Evolutionary conservation across 1,284 basidiomycete species (phyloP).

Genomic region (Ustilago sp.): DNA sequence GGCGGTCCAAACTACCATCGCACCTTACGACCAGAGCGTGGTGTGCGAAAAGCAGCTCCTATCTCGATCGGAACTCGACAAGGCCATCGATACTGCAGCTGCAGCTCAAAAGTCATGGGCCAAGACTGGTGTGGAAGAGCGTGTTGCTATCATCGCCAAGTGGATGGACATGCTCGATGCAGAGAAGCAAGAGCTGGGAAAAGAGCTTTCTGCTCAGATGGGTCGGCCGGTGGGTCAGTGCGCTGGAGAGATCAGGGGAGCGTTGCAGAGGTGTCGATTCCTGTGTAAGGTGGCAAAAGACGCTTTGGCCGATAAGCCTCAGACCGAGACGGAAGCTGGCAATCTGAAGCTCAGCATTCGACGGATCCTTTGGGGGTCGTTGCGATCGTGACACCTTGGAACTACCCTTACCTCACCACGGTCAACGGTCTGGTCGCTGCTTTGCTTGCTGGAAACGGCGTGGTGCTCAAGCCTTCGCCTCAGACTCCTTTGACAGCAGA

Average conservation of each 20-base stretch:
- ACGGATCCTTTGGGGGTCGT: conserved; percentile 88
- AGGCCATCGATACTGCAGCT: conserved; percentile 74
- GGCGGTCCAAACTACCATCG: conserved; percentile 72
- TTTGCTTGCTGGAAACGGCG: conserved; percentile 78
- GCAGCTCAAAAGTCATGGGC: conserved; percentile 81
- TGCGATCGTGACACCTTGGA: conserved; percentile 88
- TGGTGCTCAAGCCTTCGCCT: conserved; percentile 92
- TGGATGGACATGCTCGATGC: conserved; percentile 78
- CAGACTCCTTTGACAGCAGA: conserved; percentile 91
- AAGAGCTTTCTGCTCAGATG: conserved; percentile 83
- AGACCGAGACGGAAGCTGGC: conserved; percentile 81
- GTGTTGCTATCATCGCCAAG: conserved; percentile 79
- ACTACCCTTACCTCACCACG: conserved; percentile 73
- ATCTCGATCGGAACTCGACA: conserved; percentile 74
- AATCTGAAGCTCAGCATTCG: conserved; percentile 85
- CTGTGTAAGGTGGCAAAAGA: conserved; percentile 85
- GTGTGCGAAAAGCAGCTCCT: conserved; percentile 71
- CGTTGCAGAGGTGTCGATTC: conserved; percentile 83
- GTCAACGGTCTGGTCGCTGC: conserved; percentile 83
- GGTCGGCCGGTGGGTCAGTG: conserved; percentile 84
- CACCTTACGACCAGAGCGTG: conserved; percentile 72
- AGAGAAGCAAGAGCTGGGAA: conserved; percentile 77
- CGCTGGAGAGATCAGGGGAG: conserved; percentile 83
- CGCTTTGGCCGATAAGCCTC: conserved; percentile 80
- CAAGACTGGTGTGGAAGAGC: conserved; percentile 77